Evolutionary conservation across 108 stramenopile species (phyloP).

Genomic region (Poteriospumella lacustris): DNA sequence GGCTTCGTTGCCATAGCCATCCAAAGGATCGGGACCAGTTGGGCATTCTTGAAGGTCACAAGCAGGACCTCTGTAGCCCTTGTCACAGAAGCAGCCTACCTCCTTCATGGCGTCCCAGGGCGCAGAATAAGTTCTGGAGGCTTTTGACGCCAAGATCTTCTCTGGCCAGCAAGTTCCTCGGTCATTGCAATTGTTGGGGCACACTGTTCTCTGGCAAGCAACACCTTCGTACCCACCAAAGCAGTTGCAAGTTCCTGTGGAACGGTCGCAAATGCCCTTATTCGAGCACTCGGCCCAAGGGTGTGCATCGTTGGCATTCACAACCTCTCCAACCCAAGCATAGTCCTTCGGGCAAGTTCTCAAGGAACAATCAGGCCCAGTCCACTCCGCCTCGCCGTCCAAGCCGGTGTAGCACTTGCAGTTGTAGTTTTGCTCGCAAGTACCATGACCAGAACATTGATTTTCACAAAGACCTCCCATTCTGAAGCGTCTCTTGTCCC

Average conservation of each 20-base stretch:
- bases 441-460: constrained; percentile 25
- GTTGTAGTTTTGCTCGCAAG: constrained; percentile 2
- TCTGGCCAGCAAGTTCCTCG: constrained; percentile 27
- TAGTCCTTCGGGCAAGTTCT: constrained; percentile 31
- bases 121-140: neutral
- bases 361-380: constrained; percentile 30
- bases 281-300: constrained; percentile 29
- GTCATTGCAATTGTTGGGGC: constrained; percentile 28
- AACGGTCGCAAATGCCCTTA: constrained; percentile 29
- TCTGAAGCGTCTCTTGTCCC: constrained; percentile 20
- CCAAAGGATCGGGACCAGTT: constrained; percentile 22
- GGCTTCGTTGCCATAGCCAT: constrained; percentile 22
- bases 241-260: constrained; percentile 14
- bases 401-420: constrained; percentile 8
- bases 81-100: constrained; percentile 23
- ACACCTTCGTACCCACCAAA: constrained; percentile 26
- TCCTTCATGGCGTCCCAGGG: constrained; percentile 29
- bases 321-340: constrained; percentile 29
- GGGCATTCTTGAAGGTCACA: constrained; percentile 29
- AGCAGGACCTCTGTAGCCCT: constrained; percentile 27
- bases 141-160: constrained; percentile 4
- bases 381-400: constrained; percentile 20
- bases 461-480: constrained; percentile 15
- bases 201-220: constrained; percentile 20
- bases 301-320: constrained; percentile 17